These are phyloP conservation scores for Ilyonectria robusta DNA, from an alignment of 2,329 filamentous ascomycete genomes.

Conservation along the genomic window DNA sequence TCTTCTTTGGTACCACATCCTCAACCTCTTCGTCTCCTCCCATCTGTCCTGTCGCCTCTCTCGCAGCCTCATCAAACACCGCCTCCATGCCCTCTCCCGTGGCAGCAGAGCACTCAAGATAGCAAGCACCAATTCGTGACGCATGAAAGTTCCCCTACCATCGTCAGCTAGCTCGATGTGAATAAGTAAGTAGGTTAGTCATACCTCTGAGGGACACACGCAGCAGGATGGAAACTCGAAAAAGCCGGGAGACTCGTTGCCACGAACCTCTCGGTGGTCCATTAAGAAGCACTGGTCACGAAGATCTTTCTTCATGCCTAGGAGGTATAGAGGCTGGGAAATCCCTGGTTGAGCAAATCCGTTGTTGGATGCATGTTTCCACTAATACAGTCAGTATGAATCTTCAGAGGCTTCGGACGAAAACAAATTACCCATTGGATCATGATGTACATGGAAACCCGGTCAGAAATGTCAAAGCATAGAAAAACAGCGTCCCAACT, in stretches of 20 bases:
- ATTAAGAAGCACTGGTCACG: slow-evolving; percentile 44
- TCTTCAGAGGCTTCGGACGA: rapidly evolving
- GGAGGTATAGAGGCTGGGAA: slow-evolving; percentile 49
- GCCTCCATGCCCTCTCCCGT: slow-evolving; percentile 53
- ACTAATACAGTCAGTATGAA: slow-evolving; percentile 41
- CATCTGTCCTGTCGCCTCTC: slow-evolving; percentile 42
- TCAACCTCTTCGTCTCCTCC: slow-evolving; percentile 31
- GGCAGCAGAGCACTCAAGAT: slow-evolving; percentile 55
- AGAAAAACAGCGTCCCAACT: slow-evolving; percentile 56
- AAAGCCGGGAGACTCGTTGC: slow-evolving; percentile 23
- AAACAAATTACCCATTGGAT: slow-evolving; percentile 52
- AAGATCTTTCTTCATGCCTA: slow-evolving; percentile 55
- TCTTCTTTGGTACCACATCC: slow-evolving; percentile 34
- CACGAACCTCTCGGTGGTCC: slow-evolving; percentile 34
- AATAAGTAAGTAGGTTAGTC: too few relatives aligned
- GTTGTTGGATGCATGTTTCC: slow-evolving; percentile 46
- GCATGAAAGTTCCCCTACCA: slow-evolving; percentile 53
- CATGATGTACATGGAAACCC: slow-evolving; percentile 52
- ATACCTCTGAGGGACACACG: slow-evolving; percentile 49
- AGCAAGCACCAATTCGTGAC: slow-evolving; percentile 48
- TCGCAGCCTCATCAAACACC: slow-evolving; percentile 47
- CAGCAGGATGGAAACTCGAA: slow-evolving; percentile 49
- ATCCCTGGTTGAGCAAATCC: slow-evolving; percentile 46
- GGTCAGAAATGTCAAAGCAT: slow-evolving; percentile 57
- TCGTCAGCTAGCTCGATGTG: slow-evolving; percentile 12